Evolutionary conservation across 768 basidiomycete species (phyloP).

Genomic region (Candolleomyces eurysporus): DNA sequence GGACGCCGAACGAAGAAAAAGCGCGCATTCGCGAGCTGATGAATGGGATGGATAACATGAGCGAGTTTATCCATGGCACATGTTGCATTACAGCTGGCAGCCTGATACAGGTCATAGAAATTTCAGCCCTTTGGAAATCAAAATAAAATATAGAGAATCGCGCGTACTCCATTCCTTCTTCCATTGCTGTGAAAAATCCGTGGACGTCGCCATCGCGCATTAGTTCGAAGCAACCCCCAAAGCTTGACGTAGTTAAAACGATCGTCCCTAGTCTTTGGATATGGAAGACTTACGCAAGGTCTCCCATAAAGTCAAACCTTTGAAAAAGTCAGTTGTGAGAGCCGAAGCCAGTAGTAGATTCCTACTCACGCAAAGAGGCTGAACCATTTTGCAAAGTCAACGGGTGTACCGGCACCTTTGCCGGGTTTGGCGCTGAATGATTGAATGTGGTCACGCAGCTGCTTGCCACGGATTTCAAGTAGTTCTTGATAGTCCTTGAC

Average conservation of each 20-base stretch:
- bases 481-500: slow-evolving; percentile 30
- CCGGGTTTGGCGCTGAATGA: slow-evolving; percentile 31
- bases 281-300: too few species aligned
- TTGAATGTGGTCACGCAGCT: slow-evolving; percentile 29
- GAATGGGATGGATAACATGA: slow-evolving; percentile 1
- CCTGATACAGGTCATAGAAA: background rate
- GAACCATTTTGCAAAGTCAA: too few species aligned
- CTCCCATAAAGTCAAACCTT: too few species aligned
- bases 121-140: too few species aligned
- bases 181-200: slow-evolving; percentile 20
- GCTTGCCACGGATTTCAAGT: slow-evolving; percentile 24
- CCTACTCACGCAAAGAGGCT: too few species aligned
- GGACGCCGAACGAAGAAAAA: slow-evolving; percentile 2
- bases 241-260: slow-evolving; percentile 25
- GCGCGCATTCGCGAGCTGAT: background rate
- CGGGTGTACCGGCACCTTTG: too few species aligned
- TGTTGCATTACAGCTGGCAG: slow-evolving; percentile 16
- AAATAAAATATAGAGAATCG: background rate
- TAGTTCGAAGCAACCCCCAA: slow-evolving; percentile 18
- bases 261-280: background rate
- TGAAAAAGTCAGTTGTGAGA: too few species aligned
- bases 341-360: slow-evolving; percentile 1
- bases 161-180: slow-evolving; percentile 21
- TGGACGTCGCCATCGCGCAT: slow-evolving; percentile 21
- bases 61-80: slow-evolving; percentile 7